Percentiles rank a stretch among this genome's conserved stretches.
These are phyloP conservation scores for Nakazawaea ambrosiae DNA, from an alignment of 805 yeast species.

Conservation along the genomic window DNA sequence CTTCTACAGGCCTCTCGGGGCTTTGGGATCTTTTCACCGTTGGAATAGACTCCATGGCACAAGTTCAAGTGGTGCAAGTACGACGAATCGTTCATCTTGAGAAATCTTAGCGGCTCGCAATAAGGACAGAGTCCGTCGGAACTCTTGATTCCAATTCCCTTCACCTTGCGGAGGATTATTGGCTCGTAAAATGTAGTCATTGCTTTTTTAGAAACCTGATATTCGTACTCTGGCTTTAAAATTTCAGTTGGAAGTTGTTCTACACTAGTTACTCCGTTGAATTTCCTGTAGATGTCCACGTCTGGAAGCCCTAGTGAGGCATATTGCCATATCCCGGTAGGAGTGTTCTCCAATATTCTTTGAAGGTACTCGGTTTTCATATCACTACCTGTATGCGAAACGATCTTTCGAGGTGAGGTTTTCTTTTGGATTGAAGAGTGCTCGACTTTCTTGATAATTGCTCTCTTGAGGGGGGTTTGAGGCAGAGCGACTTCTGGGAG, in stretches of 20 bases:
- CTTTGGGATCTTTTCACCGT: constrained; percentile 20
- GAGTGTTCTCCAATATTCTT: no score
- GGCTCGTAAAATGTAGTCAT: constrained; percentile 1
- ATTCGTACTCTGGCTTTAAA: neutral
- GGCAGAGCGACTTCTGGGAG: no score
- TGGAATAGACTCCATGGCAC: constrained; percentile 24
- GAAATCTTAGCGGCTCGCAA: constrained; percentile 12
- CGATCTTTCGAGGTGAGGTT: no score
- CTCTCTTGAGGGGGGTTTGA: no score
- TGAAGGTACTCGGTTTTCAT: no score
- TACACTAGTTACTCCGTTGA: neutral
- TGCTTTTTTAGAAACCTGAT: neutral
- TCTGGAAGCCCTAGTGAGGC: neutral
- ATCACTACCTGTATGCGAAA: no score
- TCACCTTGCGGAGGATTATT: neutral
- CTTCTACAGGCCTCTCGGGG: constrained; percentile 12
- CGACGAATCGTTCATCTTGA: constrained; percentile 22
- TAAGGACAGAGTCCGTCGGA: constrained; percentile 10
- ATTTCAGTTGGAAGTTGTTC: neutral
- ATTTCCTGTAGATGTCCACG: neutral
- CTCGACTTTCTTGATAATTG: no score
- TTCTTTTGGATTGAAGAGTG: no score
- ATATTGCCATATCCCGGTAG: neutral
- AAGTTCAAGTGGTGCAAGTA: constrained; percentile 25
- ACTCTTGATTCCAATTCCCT: neutral